Conservation (phyloP, 2,329 filamentous ascomycete species). For the Colletotrichum navitas region DNA sequence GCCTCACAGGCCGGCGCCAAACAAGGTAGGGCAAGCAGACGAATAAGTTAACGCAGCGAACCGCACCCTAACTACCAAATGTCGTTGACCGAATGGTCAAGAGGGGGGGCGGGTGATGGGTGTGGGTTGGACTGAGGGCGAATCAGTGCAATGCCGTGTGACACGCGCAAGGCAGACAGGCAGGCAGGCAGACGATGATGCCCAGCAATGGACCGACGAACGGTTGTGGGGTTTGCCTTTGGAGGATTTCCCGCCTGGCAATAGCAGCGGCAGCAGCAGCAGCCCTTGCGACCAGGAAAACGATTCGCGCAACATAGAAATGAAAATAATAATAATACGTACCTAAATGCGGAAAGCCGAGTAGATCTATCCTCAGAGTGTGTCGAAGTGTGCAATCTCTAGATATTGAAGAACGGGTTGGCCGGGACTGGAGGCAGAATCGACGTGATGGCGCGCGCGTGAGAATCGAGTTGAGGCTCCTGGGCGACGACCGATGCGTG, state of each 20-base stretch:
- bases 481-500: slow-evolving; percentile 1
- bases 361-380: slow-evolving; percentile 37
- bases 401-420: slow-evolving; percentile 21
- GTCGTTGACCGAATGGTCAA: neutral
- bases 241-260: slow-evolving; percentile 31
- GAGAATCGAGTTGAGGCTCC: slow-evolving; percentile 11
- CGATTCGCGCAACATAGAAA: slow-evolving; percentile 30
- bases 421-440: slow-evolving; percentile 15
- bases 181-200: slow-evolving; percentile 22
- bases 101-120: neutral
- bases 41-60: slow-evolving; percentile 44
- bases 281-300: slow-evolving; percentile 27
- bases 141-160: neutral
- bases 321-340: slow-evolving; percentile 31
- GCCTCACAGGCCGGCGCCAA: slow-evolving; percentile 32
- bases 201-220: slow-evolving; percentile 14
- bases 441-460: slow-evolving; percentile 14
- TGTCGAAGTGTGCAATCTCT: slow-evolving; percentile 37
- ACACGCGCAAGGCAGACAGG: slow-evolving; percentile 25
- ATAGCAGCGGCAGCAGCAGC: slow-evolving; percentile 31
- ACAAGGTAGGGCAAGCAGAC: slow-evolving; percentile 30
- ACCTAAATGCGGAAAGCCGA: slow-evolving; percentile 21
- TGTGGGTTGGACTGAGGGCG: slow-evolving; percentile 11
- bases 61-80: neutral
- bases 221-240: slow-evolving; percentile 18